Percentiles rank a stretch among this genome's conserved stretches.
These are phyloP conservation scores for Candolleomyces eurysporus DNA, from an alignment of 768 basidiomycete genomes.

Conservation along the genomic window DNA sequence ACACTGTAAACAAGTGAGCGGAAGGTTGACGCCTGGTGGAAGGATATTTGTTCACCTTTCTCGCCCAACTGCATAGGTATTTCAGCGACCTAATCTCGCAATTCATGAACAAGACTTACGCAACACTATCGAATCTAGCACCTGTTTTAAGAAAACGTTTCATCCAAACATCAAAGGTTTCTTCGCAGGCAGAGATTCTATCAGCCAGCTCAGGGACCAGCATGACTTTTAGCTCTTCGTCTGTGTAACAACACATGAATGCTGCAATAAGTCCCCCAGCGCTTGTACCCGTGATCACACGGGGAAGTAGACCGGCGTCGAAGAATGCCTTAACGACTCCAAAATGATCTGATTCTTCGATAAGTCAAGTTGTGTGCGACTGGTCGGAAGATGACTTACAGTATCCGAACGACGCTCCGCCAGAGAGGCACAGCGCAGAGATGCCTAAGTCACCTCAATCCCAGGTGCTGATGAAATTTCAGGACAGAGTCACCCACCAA, in stretches of 20 bases:
- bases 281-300: constrained; percentile 92
- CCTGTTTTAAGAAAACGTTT: constrained; percentile 81
- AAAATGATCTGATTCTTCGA: constrained; percentile 60
- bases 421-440: constrained; percentile 92
- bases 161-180: constrained; percentile 67
- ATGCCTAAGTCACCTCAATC: constrained; percentile 37
- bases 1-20: constrained; percentile 42
- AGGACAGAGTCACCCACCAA: constrained; percentile 46
- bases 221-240: constrained; percentile 77
- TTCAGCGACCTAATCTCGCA: neutral
- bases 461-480: neutral
- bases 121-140: constrained; percentile 89
- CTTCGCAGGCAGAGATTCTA: constrained; percentile 79
- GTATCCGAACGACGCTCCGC: constrained; percentile 93
- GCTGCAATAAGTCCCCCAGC: constrained; percentile 83
- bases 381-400: constrained; percentile 46
- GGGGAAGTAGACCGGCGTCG: constrained; percentile 80
- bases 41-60: constrained; percentile 55
- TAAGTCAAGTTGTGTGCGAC: constrained; percentile 4
- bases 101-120: constrained; percentile 24
- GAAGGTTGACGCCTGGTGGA: neutral
- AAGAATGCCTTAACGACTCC: constrained; percentile 93
- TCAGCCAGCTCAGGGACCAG: constrained; percentile 83
- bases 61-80: constrained; percentile 64
- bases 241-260: constrained; percentile 82